phyloP scores from a whole-genome alignment of 768 basidiomycete genomes.

The Podaxis sp. region DNA sequence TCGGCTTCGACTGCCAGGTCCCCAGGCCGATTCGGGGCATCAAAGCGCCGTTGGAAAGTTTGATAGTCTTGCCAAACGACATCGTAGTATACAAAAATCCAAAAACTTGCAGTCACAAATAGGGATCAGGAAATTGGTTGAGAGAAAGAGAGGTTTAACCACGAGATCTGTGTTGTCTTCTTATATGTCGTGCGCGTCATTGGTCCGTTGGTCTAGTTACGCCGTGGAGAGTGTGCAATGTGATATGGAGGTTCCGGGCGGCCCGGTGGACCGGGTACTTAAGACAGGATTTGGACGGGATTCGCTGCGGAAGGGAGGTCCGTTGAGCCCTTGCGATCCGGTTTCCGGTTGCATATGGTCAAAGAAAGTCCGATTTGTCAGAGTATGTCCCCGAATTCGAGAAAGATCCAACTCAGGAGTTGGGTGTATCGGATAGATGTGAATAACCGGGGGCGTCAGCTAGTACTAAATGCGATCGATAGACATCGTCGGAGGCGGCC shows the following conservation, averaged over 20 bases:
- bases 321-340: neutral
- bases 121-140: neutral
- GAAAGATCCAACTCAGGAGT: no score
- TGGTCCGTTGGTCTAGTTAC: neutral
- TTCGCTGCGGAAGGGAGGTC: neutral
- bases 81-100: slow-evolving; percentile 20
- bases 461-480: no score
- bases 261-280: neutral
- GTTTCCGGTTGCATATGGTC: no score
- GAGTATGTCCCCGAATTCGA: no score
- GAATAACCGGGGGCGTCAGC: no score
- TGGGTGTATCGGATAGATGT: no score
- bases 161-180: neutral
- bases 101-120: neutral
- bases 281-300: neutral
- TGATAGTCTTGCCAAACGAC: slow-evolving; percentile 42
- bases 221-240: neutral
- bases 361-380: no score
- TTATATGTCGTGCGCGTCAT: neutral
- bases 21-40: slow-evolving; percentile 83
- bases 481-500: no score
- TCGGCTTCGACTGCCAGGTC: slow-evolving; percentile 75
- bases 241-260: neutral
- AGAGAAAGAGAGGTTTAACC: neutral
- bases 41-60: slow-evolving; percentile 42